Percentiles rank a stretch among this genome's conserved stretches.
phyloP scores from a whole-genome alignment of 768 basidiomycete species.

The Cyclocybe aegerita region DNA sequence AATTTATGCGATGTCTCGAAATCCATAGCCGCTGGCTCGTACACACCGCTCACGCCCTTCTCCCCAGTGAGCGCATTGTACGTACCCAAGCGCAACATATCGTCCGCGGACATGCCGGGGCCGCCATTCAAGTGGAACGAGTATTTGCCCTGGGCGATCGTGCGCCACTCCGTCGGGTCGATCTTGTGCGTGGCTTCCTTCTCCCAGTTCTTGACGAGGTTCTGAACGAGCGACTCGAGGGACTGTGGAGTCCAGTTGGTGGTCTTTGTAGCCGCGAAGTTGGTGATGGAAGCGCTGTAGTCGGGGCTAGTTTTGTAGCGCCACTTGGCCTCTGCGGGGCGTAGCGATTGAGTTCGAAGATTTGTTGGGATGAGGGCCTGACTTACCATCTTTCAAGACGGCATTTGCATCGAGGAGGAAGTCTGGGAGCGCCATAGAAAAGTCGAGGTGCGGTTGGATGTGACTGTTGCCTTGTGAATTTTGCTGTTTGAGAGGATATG shows the following conservation, averaged over 20 bases:
- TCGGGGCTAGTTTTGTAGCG: slow-evolving; percentile 7
- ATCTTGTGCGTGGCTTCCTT: slow-evolving; percentile 11
- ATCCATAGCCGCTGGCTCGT: slow-evolving; percentile 10
- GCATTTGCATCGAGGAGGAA: slow-evolving; percentile 12
- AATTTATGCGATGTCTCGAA: slow-evolving; percentile 10
- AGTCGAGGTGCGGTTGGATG: slow-evolving; percentile 18
- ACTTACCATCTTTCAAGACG: slow-evolving; percentile 12
- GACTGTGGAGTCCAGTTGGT: slow-evolving; percentile 8
- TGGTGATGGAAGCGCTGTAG: slow-evolving; percentile 4
- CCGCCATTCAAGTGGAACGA: slow-evolving; percentile 11
- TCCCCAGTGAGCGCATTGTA: slow-evolving; percentile 10
- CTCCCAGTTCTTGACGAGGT: slow-evolving; percentile 16
- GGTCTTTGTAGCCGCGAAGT: slow-evolving; percentile 8
- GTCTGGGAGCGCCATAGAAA: slow-evolving; percentile 9
- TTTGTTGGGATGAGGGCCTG: not conserved
- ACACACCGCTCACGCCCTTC: slow-evolving; percentile 7
- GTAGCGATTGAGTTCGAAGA: not conserved
- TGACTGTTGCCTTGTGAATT: not conserved
- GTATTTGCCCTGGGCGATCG: slow-evolving; percentile 11
- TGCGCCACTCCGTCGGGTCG: slow-evolving; percentile 11
- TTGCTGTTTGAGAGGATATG: no score
- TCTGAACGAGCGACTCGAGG: slow-evolving; percentile 10
- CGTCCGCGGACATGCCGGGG: slow-evolving; percentile 1
- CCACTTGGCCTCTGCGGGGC: slow-evolving; percentile 6
- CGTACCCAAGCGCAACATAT: slow-evolving; percentile 10